phyloP scores from a whole-genome alignment of 106 monocot genomes.

The Hemerocallis citrina region DNA sequence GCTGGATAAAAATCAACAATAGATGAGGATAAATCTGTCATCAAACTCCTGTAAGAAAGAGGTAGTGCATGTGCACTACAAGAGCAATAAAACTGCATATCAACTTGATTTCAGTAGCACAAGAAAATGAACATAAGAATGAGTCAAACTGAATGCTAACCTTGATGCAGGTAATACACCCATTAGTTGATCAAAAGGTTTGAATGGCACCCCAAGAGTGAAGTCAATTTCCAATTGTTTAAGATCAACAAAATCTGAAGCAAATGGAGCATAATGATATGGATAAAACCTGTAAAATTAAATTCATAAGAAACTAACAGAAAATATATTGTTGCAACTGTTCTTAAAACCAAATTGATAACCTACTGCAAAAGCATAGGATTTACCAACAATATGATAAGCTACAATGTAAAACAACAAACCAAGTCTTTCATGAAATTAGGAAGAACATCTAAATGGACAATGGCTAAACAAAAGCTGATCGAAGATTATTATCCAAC shows the following conservation, averaged over 20 bases:
- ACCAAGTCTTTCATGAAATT: too few species aligned
- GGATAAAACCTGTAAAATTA: too few species aligned
- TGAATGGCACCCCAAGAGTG: conserved; percentile 14
- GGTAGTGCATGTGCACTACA: conserved; percentile 20
- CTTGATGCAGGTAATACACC: conserved; percentile 20
- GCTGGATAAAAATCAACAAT: conserved; percentile 14
- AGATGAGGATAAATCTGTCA: conserved; percentile 18
- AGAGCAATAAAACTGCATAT: neutral
- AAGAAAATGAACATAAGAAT: neutral
- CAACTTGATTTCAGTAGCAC: neutral
- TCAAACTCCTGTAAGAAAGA: conserved; percentile 8
- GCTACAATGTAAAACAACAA: too few species aligned
- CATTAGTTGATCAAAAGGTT: conserved; percentile 20
- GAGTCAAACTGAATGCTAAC: conserved; percentile 1
- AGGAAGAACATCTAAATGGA: too few species aligned
- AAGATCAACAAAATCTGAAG: conserved; percentile 20
- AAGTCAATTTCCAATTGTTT: conserved; percentile 14
- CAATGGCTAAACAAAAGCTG: too few species aligned
- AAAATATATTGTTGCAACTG: too few species aligned
- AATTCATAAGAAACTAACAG: too few species aligned
- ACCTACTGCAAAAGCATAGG: too few species aligned
- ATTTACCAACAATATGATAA: too few species aligned
- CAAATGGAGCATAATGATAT: conserved; percentile 24
- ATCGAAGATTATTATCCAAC: too few species aligned
- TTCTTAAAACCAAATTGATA: too few species aligned